Evolutionary conservation across 768 basidiomycete genomes (phyloP).

Genomic region (Hortiboletus flavorubellus): DNA sequence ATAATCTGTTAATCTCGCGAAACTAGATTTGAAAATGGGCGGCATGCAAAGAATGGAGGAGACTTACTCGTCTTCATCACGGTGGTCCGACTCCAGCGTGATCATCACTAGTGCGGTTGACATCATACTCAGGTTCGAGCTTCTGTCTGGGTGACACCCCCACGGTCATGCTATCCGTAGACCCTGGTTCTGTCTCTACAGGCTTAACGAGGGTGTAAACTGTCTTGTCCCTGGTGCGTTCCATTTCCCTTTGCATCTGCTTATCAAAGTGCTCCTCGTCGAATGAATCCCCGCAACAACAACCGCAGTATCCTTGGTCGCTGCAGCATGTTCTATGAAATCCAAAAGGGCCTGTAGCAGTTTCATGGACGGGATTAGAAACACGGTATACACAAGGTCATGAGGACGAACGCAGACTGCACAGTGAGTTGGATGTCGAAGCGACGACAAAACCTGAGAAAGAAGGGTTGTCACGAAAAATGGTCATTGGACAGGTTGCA

Average conservation of each 20-base stretch:
- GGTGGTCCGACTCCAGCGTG: neutral
- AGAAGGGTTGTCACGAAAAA: neutral
- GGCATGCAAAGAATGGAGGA: too few relatives aligned
- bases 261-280: conserved; percentile 20
- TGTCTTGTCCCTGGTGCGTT: conserved; percentile 18
- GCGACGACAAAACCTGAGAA: conserved; percentile 9
- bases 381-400: neutral
- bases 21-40: neutral
- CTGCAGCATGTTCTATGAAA: conserved; percentile 11
- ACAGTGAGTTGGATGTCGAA: conserved; percentile 10
- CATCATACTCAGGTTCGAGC: neutral
- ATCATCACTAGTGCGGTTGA: neutral
- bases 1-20: neutral
- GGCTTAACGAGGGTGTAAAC: conserved; percentile 3
- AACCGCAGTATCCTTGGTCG: conserved; percentile 17
- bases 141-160: neutral
- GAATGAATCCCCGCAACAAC: conserved; percentile 16
- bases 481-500: neutral
- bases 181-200: conserved; percentile 9
- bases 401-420: conserved; percentile 13
- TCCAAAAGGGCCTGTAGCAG: conserved; percentile 6
- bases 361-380: neutral
- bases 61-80: neutral
- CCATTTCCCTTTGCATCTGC: conserved; percentile 14
- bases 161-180: neutral